Conservation (phyloP, 2,329 filamentous ascomycete species). For the Colletotrichum graminicola region DNA sequence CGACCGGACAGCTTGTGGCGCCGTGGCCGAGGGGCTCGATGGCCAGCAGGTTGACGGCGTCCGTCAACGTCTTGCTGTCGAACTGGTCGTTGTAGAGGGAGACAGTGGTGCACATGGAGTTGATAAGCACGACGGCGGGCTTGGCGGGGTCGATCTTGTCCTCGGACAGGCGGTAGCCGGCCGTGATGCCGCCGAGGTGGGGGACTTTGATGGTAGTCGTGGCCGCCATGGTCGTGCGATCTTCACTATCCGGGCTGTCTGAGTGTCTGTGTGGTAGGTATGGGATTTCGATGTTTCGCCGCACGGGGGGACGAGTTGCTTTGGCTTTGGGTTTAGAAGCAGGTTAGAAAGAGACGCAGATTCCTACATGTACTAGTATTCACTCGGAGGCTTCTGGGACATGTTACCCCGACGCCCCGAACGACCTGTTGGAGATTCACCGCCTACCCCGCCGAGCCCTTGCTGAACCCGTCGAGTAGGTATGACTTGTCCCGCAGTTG, state of each 20-base stretch:
- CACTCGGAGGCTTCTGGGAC: conserved; percentile 18
- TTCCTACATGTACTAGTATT: conserved; percentile 14
- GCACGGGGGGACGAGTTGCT: not conserved
- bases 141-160: conserved; percentile 61
- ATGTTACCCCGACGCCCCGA: conserved; percentile 17
- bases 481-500: conserved; percentile 17
- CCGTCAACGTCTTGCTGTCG: conserved; percentile 53
- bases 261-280: not conserved
- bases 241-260: not conserved
- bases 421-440: not conserved
- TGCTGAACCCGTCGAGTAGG: not conserved
- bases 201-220: conserved; percentile 59
- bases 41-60: conserved; percentile 61
- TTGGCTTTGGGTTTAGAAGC: conserved; percentile 5
- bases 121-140: conserved; percentile 64
- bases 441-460: conserved; percentile 24
- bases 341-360: conserved; percentile 18
- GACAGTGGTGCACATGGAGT: conserved; percentile 64
- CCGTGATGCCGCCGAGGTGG: conserved; percentile 61
- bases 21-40: conserved; percentile 67
- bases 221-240: conserved; percentile 50
- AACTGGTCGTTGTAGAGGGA: conserved; percentile 62
- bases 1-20: conserved; percentile 55
- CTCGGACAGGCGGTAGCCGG: conserved; percentile 58
- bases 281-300: not conserved